A percentile compares a stretch with the other conserved stretches of the same genome.
phyloP scores from a whole-genome alignment of 108 stramenopile genomes.

The Cyclotella atomus region DNA sequence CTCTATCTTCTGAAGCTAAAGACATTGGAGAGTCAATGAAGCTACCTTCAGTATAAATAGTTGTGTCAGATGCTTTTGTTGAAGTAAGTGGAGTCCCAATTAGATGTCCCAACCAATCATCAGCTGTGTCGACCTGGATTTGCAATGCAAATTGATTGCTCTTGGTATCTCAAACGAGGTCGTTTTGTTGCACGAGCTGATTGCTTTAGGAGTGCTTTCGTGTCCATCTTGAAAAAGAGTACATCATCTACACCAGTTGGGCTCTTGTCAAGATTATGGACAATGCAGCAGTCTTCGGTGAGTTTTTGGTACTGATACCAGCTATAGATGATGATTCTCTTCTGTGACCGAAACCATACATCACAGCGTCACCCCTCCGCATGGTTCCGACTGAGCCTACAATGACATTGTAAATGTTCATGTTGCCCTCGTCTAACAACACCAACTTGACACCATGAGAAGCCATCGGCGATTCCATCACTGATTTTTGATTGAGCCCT shows the following conservation, averaged over 20 bases:
- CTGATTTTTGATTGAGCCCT: too few species aligned
- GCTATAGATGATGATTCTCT: background rate
- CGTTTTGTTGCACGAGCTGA: background rate
- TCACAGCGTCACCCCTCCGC: background rate
- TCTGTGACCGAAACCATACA: background rate
- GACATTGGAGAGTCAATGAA: background rate
- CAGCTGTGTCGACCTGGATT: too few species aligned
- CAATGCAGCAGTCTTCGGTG: background rate
- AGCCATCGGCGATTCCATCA: background rate
- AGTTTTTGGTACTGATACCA: background rate
- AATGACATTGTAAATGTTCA: background rate
- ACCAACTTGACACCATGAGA: background rate
- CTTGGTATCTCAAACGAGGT: background rate
- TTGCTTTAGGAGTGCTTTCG: background rate
- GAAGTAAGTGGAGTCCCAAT: background rate
- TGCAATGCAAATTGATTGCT: too few species aligned
- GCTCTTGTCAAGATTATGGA: too few species aligned
- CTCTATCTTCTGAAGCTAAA: background rate
- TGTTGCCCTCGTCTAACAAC: background rate
- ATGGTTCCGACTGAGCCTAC: background rate
- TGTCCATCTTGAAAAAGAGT: background rate
- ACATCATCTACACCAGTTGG: background rate
- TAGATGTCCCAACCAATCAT: background rate
- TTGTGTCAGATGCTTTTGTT: background rate
- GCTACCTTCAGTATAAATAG: background rate